A percentile compares a stretch with the other conserved stretches of the same genome.
These are phyloP conservation scores for Phytophthora aleatoria DNA, from an alignment of 352 stramenopile species.

Conservation along the genomic window DNA sequence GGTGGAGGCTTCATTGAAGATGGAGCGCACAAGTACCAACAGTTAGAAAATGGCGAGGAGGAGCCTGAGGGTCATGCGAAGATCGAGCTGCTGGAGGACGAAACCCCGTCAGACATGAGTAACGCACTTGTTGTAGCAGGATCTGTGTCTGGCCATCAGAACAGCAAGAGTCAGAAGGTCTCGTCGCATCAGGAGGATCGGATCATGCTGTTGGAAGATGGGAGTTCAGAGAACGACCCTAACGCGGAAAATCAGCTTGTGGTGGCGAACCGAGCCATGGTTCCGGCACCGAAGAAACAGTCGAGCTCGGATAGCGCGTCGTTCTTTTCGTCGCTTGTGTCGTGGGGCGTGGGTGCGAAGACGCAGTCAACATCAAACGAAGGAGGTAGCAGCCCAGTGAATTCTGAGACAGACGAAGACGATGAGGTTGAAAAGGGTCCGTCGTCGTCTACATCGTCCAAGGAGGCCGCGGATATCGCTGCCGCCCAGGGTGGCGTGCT, in stretches of 20 bases:
- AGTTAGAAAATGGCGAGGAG: slow-evolving; percentile 41
- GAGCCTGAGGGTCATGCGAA: slow-evolving; percentile 37
- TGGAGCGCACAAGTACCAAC: slow-evolving; percentile 39
- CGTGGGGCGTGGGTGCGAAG: slow-evolving; percentile 67
- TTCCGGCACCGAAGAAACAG: slow-evolving; percentile 32
- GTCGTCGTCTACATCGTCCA: slow-evolving; percentile 62
- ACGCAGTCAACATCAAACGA: slow-evolving; percentile 36
- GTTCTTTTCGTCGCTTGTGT: slow-evolving; percentile 61
- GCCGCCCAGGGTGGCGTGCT: slow-evolving; percentile 66
- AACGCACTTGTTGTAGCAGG: slow-evolving; percentile 44
- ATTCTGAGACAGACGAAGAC: slow-evolving; percentile 81
- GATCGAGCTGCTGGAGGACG: slow-evolving; percentile 51
- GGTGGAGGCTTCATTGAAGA: slow-evolving; percentile 71
- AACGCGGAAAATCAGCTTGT: slow-evolving; percentile 50
- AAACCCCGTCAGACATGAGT: slow-evolving; percentile 29
- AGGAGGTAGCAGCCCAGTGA: slow-evolving; percentile 54
- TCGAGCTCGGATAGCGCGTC: slow-evolving; percentile 37
- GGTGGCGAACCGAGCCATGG: slow-evolving; percentile 39
- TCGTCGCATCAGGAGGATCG: slow-evolving; percentile 28
- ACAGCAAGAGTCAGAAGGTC: slow-evolving; percentile 19
- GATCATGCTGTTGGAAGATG: slow-evolving; percentile 46
- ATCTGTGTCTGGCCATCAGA: slow-evolving; percentile 1
- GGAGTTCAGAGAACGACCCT: slow-evolving; percentile 36
- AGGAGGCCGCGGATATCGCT: slow-evolving; percentile 54
- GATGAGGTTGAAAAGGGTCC: slow-evolving; percentile 68